phyloP scores from a whole-genome alignment of 2,329 filamentous ascomycete species.

The Pseudocercospora fijiensis region DNA sequence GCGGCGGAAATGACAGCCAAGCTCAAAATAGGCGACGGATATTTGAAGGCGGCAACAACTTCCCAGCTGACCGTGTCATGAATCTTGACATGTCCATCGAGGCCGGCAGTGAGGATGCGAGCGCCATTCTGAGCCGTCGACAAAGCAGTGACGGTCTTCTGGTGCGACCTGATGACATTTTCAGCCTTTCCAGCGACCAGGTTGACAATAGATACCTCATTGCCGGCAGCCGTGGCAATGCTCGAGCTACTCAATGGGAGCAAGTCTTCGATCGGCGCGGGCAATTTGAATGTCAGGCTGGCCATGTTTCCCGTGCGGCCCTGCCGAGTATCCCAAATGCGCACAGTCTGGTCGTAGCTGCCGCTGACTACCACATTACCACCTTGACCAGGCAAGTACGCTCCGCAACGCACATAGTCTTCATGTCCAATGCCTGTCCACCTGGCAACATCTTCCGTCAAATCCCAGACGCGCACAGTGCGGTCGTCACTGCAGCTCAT shows the following conservation, averaged over 20 bases:
- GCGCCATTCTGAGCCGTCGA: conserved; percentile 76
- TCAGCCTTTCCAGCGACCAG: conserved; percentile 86
- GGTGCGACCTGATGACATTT: conserved; percentile 86
- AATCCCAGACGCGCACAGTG: conserved; percentile 90
- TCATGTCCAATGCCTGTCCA: conserved; percentile 80
- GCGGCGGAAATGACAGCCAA: conserved; percentile 68
- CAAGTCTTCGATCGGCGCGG: conserved; percentile 84
- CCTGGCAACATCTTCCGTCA: conserved; percentile 74
- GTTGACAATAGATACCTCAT: conserved; percentile 86
- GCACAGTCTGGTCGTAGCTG: conserved; percentile 91
- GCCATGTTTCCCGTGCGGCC: conserved; percentile 55
- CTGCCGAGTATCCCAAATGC: conserved; percentile 85
- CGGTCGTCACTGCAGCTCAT: conserved; percentile 91
- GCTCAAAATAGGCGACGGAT: conserved; percentile 84
- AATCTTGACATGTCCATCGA: conserved; percentile 96
- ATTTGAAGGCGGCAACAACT: conserved; percentile 91
- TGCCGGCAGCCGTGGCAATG: conserved; percentile 79
- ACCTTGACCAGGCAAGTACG: conserved; percentile 75
- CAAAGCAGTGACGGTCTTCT: conserved; percentile 93
- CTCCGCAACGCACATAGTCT: conserved; percentile 87
- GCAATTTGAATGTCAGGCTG: conserved; percentile 93
- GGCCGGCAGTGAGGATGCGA: conserved; percentile 78
- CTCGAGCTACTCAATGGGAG: conserved; percentile 83
- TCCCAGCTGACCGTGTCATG: conserved; percentile 96
- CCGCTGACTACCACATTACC: conserved; percentile 76